Base-by-base conservation (phyloP, 306 rosid species). In the Quercus suber region DNA sequence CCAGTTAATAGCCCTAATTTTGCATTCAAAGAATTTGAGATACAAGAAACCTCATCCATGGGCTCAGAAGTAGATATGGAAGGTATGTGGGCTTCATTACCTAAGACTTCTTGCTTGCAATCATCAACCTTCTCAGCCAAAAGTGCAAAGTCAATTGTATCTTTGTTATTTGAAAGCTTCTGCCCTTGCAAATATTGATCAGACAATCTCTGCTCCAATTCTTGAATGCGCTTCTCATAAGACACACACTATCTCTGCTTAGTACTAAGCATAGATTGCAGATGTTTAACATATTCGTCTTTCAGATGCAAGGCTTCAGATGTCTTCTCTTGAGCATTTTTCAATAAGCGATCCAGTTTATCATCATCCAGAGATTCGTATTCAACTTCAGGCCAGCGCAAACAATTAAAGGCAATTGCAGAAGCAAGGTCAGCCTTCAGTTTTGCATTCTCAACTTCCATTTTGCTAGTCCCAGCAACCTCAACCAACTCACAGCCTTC, bases 381-480 rank as follows among this genome's bases (percentile, higher is more conserved):
- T 80, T 93, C 90, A n/a, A 80, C 69, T 55, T 86, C 91, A 71
- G 93, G 96, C 82, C 74, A 84, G 52, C 83, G 83, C n/a, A 93
- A 88, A 88, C 99, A 96, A 27, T 88, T 82, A 33, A 91, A 73
- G 20, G 98, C 99, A 78, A 91, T 90, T 52, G 89, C 91, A 79
- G 94, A 70, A 83, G 99, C 99, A 82, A 96, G 98, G 15, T 96
- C 99, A 73, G 99, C 99, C 88, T 93, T 96, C 87, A 96, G 84
- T 86, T 93, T 93, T 74, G 99, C 99, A 88, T 96, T 96, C 82
- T 93, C 98, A 86, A 96, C 99, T 79, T 96, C 99, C 92, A 96
- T 21, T 88, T 87, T 93, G 88, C 92, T 86, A 69, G 99, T 96
- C 75, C 99, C 99, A 76, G 96, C 93, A 79, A 96, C 90, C 89